phyloP scores from a whole-genome alignment of 306 rosid genomes.

The Calophaca sinica region DNA sequence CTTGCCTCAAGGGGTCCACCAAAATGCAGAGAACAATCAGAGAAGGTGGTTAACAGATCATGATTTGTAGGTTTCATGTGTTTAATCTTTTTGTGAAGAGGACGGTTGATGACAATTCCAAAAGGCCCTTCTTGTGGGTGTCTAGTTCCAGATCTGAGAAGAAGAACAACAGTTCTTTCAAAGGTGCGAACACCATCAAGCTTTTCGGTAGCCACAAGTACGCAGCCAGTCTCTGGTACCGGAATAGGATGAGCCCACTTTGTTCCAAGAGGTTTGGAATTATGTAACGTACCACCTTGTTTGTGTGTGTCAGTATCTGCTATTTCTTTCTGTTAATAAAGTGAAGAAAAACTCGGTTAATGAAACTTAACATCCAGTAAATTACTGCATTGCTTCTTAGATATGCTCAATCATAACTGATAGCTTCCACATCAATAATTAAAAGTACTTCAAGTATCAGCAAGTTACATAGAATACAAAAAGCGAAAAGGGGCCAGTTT shows the following conservation, averaged over 20 bases:
- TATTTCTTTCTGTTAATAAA: slow-evolving; percentile 69
- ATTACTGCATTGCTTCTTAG: slow-evolving; percentile 25
- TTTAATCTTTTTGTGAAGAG: slow-evolving; percentile 84
- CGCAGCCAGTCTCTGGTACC: slow-evolving; percentile 92
- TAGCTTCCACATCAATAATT: slow-evolving; percentile 27
- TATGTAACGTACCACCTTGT: slow-evolving; percentile 55
- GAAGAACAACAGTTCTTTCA: slow-evolving; percentile 91
- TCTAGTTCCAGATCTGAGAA: slow-evolving; percentile 90
- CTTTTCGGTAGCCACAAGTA: slow-evolving; percentile 95
- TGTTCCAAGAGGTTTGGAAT: slow-evolving; percentile 63
- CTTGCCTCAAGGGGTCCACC: slow-evolving; percentile 99
- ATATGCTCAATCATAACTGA: slow-evolving; percentile 23
- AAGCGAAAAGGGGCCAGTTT: neutral
- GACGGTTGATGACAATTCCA: slow-evolving; percentile 91
- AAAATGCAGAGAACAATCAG: slow-evolving; percentile 85
- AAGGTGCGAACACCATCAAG: slow-evolving; percentile 91
- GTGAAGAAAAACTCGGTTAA: slow-evolving; percentile 30
- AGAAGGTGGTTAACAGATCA: slow-evolving; percentile 86
- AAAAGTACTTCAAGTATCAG: slow-evolving; percentile 27
- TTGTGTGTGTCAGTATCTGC: slow-evolving; percentile 58
- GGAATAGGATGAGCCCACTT: slow-evolving; percentile 99
- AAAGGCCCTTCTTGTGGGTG: slow-evolving; percentile 96
- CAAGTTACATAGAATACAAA: slow-evolving; percentile 19
- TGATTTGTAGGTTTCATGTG: slow-evolving; percentile 87
- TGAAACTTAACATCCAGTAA: slow-evolving; percentile 28